Conservation (phyloP, 305 asterid species). For the Stenogyne calaminthoides region DNA sequence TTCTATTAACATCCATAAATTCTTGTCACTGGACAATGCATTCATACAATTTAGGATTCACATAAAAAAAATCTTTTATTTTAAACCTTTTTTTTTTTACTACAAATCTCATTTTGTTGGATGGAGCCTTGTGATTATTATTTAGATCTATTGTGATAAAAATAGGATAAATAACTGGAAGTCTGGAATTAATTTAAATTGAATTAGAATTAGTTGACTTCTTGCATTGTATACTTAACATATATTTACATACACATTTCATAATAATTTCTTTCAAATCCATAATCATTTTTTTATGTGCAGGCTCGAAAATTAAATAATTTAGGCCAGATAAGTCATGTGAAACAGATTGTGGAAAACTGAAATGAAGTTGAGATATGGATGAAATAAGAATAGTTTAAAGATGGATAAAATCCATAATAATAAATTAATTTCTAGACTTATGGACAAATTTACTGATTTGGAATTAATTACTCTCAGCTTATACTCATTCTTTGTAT, state of each 20-base stretch:
- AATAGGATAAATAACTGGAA: not conserved
- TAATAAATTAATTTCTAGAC: not conserved
- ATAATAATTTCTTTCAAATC: not conserved
- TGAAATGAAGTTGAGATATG: not conserved
- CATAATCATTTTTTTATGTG: not conserved
- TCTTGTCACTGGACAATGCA: not conserved
- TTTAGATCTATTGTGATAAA: not conserved
- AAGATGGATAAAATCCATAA: not conserved
- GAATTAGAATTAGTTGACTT: not conserved
- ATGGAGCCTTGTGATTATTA: not conserved
- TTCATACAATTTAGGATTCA: not conserved
- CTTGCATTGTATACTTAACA: not conserved
- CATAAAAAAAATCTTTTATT: not conserved
- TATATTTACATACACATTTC: not conserved
- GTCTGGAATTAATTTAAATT: not conserved
- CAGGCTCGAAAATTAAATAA: not conserved
- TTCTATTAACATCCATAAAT: not conserved
- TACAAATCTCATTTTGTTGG: not conserved
- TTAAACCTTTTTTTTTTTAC: not conserved
- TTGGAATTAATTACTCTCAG: not conserved
- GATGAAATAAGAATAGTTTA: not conserved
- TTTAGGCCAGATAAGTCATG: not conserved
- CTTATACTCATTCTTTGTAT: not conserved
- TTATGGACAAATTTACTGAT: not conserved
- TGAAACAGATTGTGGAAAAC: not conserved